phyloP scores from a whole-genome alignment of 371 early-diverging fungal genomes.

The Mucor circinelloides region DNA sequence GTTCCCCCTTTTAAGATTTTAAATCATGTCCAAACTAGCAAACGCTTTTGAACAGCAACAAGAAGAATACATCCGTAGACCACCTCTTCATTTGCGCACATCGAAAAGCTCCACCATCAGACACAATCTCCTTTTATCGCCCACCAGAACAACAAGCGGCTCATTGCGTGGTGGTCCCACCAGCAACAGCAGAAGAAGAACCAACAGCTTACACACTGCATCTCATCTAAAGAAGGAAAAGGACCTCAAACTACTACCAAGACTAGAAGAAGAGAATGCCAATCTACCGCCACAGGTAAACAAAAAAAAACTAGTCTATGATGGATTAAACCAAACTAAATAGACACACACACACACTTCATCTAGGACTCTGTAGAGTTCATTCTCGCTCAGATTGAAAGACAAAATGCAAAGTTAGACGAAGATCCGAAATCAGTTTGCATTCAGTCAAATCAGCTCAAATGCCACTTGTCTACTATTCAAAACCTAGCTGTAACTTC shows the following conservation, averaged over 20 bases:
- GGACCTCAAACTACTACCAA: conserved; percentile 42
- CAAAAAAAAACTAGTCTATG: no score
- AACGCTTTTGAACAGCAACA: conserved; percentile 41
- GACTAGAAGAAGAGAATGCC: conserved; percentile 48
- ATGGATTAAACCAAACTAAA: no score
- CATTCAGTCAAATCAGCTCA: conserved; percentile 57
- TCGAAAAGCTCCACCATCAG: conserved; percentile 47
- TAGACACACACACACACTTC: neutral
- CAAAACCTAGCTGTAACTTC: conserved; percentile 38
- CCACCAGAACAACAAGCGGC: conserved; percentile 45
- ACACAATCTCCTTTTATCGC: conserved; percentile 40
- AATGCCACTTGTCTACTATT: conserved; percentile 51
- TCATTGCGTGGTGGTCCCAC: conserved; percentile 31
- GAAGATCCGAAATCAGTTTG: conserved; percentile 62
- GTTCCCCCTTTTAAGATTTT: conserved; percentile 4
- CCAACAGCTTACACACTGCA: conserved; percentile 24
- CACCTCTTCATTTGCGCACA: conserved; percentile 28
- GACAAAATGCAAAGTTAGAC: conserved; percentile 59
- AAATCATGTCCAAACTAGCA: conserved; percentile 37
- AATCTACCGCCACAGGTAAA: conserved; percentile 42
- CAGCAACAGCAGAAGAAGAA: conserved; percentile 15
- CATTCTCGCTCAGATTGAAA: conserved; percentile 60
- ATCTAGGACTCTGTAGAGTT: conserved; percentile 56
- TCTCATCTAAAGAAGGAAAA: conserved; percentile 12
- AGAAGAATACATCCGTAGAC: conserved; percentile 21